These are phyloP conservation scores for Zygotorulaspora danielsina DNA, from an alignment of 805 yeast genomes.

Conservation along the genomic window DNA sequence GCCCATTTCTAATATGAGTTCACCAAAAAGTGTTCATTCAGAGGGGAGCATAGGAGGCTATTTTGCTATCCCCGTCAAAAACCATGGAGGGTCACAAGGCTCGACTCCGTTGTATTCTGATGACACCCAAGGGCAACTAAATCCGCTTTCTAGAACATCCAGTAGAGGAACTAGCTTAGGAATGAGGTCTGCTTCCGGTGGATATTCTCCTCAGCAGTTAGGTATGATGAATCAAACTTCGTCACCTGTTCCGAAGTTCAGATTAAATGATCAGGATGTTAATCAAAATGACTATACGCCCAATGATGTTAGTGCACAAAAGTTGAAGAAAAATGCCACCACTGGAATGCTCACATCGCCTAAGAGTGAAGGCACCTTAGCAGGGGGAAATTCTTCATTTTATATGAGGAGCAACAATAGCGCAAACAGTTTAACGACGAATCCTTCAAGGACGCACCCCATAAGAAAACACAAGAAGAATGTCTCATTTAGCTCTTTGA, in stretches of 20 bases:
- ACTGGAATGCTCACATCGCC: slow-evolving; percentile 14
- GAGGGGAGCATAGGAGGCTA: slow-evolving; percentile 34
- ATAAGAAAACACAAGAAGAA: slow-evolving; percentile 34
- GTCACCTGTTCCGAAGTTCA: slow-evolving; percentile 20
- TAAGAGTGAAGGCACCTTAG: slow-evolving; percentile 7
- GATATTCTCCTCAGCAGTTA: slow-evolving; percentile 9
- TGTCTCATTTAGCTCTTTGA: slow-evolving; percentile 35
- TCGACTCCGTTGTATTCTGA: slow-evolving; percentile 19
- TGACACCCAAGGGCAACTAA: slow-evolving; percentile 11
- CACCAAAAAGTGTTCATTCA: slow-evolving; percentile 27
- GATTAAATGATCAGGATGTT: slow-evolving; percentile 21
- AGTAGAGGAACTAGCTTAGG: slow-evolving; percentile 16
- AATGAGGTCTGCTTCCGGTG: slow-evolving; percentile 11
- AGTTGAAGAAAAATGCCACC: slow-evolving; percentile 13
- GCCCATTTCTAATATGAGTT: slow-evolving; percentile 17
- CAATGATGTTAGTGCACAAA: slow-evolving; percentile 5
- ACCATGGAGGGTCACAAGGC: slow-evolving; percentile 18
- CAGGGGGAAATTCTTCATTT: slow-evolving; percentile 11
- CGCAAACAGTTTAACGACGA: slow-evolving; percentile 20
- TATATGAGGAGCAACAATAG: slow-evolving; percentile 26
- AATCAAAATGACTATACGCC: slow-evolving; percentile 8
- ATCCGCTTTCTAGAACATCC: slow-evolving; percentile 17
- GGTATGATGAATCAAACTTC: slow-evolving; percentile 6
- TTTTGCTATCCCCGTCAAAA: slow-evolving; percentile 34
- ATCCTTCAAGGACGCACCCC: slow-evolving; percentile 26